phyloP scores from a whole-genome alignment of 306 rosid genomes.

The Boehmeria nivea region DNA sequence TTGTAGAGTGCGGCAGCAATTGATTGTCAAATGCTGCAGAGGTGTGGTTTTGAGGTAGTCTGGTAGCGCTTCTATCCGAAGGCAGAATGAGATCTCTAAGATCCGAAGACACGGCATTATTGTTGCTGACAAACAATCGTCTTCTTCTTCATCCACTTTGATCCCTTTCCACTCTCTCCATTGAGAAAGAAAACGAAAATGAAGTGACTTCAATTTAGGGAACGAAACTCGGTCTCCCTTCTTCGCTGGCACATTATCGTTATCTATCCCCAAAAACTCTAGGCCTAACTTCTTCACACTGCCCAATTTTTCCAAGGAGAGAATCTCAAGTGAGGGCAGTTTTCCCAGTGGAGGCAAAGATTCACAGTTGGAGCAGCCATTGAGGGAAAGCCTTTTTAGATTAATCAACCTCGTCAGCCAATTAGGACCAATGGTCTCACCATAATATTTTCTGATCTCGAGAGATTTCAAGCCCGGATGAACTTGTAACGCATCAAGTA shows the following conservation, averaged over 20 bases:
- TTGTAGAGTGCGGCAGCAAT: background rate
- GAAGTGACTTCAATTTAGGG: conserved; percentile 4
- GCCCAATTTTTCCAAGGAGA: background rate
- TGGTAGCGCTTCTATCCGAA: background rate
- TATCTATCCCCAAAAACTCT: background rate
- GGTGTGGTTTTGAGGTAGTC: conserved; percentile 6
- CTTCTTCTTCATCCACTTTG: background rate
- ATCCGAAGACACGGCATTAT: conserved; percentile 11
- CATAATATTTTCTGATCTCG: background rate
- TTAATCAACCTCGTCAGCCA: background rate
- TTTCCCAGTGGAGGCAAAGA: conserved; percentile 1
- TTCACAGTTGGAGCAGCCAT: background rate
- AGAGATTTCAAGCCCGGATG: background rate
- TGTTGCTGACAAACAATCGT: background rate
- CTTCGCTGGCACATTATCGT: background rate
- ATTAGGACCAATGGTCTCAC: background rate
- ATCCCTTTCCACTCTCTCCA: conserved; percentile 10
- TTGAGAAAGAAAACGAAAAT: background rate
- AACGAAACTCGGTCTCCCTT: background rate
- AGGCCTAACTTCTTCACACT: background rate
- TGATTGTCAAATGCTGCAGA: conserved; percentile 1
- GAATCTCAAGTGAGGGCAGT: background rate
- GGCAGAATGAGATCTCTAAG: background rate
- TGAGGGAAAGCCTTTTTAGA: background rate
- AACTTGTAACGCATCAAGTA: background rate